Conservation (phyloP, 768 basidiomycete genomes). For the Cyathus striatus region DNA sequence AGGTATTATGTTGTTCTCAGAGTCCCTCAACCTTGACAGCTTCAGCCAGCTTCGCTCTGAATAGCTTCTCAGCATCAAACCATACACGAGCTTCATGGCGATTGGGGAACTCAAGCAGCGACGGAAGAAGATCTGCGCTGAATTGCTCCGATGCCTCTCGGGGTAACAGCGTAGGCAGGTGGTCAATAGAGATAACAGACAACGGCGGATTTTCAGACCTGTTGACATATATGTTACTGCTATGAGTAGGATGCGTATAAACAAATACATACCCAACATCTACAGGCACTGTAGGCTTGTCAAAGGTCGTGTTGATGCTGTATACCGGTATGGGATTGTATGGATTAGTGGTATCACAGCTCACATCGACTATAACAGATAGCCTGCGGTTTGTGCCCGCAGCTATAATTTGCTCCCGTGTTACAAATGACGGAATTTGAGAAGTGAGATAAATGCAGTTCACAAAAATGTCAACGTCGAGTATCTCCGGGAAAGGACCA, state of each 20-base stretch:
- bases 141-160: constrained; percentile 98
- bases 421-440: constrained; percentile 79
- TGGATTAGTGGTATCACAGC: constrained; percentile 98
- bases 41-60: constrained; percentile 49
- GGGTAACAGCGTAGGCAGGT: constrained; percentile 91
- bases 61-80: constrained; percentile 83
- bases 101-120: constrained; percentile 75
- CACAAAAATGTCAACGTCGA: constrained; percentile 96
- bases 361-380: constrained; percentile 90
- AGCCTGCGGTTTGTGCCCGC: constrained; percentile 68
- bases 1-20: too few relatives aligned
- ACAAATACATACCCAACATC: constrained; percentile 60
- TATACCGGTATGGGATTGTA: constrained; percentile 98
- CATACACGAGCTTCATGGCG: constrained; percentile 70
- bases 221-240: constrained; percentile 7
- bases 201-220: constrained; percentile 64
- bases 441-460: constrained; percentile 98
- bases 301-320: constrained; percentile 88
- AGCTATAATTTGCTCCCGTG: constrained; percentile 59
- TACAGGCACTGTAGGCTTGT: constrained; percentile 85
- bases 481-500: constrained; percentile 92
- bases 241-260: constrained; percentile 9
- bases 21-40: constrained; percentile 35
- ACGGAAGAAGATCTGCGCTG: constrained; percentile 80
- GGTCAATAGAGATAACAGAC: constrained; percentile 93